These are phyloP conservation scores for Aphanomyces invadans DNA, from an alignment of 352 stramenopile genomes.

Conservation along the genomic window DNA sequence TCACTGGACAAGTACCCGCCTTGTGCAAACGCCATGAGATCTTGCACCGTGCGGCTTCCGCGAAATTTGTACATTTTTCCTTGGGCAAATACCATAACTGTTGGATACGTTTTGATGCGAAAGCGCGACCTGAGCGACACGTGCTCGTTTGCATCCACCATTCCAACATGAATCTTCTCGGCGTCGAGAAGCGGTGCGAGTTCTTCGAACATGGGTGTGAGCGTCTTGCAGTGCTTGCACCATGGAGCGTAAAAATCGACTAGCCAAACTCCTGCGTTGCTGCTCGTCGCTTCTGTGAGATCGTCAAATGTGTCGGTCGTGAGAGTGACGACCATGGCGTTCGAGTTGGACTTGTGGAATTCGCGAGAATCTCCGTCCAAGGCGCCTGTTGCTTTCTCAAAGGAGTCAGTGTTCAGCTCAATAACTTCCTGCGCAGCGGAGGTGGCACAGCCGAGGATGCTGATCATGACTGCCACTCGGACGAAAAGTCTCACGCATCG, in stretches of 20 bases:
- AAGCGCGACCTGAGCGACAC: conserved; percentile 55
- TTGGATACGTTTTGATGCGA: conserved; percentile 61
- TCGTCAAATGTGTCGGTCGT: neutral
- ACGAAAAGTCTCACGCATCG: no score
- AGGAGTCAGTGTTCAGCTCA: neutral
- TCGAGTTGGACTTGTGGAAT: conserved; percentile 4
- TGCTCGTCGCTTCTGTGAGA: conserved; percentile 34
- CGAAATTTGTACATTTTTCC: neutral
- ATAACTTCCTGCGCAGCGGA: neutral
- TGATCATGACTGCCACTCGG: neutral
- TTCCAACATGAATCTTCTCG: conserved; percentile 85
- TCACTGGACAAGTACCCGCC: neutral
- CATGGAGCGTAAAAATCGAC: conserved; percentile 93
- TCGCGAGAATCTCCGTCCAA: neutral
- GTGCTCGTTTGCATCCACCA: conserved; percentile 80
- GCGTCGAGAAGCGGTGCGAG: conserved; percentile 20
- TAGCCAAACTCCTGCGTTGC: conserved; percentile 59
- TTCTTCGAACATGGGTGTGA: conserved; percentile 41
- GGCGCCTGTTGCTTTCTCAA: neutral
- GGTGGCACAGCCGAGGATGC: neutral
- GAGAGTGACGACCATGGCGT: conserved; percentile 42
- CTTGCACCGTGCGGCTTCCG: neutral
- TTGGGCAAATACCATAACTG: conserved; percentile 33
- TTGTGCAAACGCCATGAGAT: neutral
- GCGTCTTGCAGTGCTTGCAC: conserved; percentile 91